Base-by-base conservation (phyloP, 2,329 filamentous ascomycete genomes). In the Exophiala alcalophila region DNA sequence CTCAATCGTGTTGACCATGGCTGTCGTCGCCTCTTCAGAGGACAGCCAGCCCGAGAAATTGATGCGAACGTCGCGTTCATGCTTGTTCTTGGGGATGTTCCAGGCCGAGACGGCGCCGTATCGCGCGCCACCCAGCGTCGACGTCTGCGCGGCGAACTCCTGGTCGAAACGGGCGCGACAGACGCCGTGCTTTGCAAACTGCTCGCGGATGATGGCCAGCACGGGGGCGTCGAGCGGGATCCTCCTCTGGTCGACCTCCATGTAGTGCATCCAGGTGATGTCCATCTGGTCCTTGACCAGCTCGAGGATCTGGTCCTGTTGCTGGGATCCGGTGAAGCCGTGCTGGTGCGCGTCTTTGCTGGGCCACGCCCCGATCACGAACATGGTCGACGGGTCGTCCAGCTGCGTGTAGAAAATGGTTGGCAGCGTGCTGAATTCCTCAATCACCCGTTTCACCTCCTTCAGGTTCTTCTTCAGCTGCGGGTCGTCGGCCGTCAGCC, bases 191-290 rank as follows among this genome's bases (percentile, higher is more conserved):
- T 32, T 40, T 3, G 37, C 37, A 9, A 52, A 32, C 5, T 29
- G 32, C 14, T 45, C 41, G 15, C 40, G 46, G 21, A 46, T 14
- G 5, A 52, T 37, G 9, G 40, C 38, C 14, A 52, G 28, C 10
- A 49, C 42, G 6, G 44, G 49, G 5, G 49, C 41, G 16, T 46
- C 12, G 28, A 49, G 15, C 4, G 45, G 49, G 16, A 52, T 39
- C 7, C 18, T 27, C 4, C 15, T 14, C 12, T 43, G 49, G 6
- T 49, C 49, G 9, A 49, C 31, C 30, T 52, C 41, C 21, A 52
- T 49, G 30, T 52, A 52, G 30, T 52, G 39, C 49, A 52, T 52
- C 49, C 49, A 52, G 20, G 35, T 32, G 20, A 52, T 49, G 8
- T 16, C 42, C 45, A 52, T 49, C 15, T 52, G 49, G 25, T 46